phyloP scores from a whole-genome alignment of 202 grass and related monocot species.

The Setaria viridis region DNA sequence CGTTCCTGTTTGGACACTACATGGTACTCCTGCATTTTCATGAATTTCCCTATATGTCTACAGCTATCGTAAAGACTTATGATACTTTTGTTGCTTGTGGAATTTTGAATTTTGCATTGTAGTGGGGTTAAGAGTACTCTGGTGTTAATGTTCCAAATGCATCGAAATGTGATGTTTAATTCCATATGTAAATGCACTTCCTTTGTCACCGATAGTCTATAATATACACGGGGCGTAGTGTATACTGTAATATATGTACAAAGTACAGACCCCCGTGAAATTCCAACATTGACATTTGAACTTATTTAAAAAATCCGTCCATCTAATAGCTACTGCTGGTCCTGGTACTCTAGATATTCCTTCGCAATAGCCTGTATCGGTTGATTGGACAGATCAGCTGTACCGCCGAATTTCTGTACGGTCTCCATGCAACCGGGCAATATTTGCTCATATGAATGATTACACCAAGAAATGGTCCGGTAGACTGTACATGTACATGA shows the following conservation, averaged over 20 bases:
- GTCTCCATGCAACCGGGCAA: background rate
- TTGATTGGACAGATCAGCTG: background rate
- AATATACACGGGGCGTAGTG: too few relatives aligned
- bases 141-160: background rate
- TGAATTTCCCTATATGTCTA: background rate
- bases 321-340: background rate
- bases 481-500: background rate
- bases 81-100: background rate
- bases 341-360: too few relatives aligned
- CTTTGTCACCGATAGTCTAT: too few relatives aligned
- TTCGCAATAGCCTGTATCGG: background rate
- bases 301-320: background rate
- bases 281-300: background rate
- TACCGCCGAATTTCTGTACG: background rate
- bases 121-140: too few relatives aligned
- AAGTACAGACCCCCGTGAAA: background rate
- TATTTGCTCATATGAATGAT: background rate
- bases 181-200: too few relatives aligned
- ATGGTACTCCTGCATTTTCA: background rate
- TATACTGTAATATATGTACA: background rate
- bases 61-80: background rate
- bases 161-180: background rate
- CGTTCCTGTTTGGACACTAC: background rate
- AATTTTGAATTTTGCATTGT: background rate
- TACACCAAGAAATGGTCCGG: constrained; percentile 9